These are phyloP conservation scores for Zymoseptoria brevis DNA, from an alignment of 2,329 filamentous ascomycete species.

Conservation along the genomic window DNA sequence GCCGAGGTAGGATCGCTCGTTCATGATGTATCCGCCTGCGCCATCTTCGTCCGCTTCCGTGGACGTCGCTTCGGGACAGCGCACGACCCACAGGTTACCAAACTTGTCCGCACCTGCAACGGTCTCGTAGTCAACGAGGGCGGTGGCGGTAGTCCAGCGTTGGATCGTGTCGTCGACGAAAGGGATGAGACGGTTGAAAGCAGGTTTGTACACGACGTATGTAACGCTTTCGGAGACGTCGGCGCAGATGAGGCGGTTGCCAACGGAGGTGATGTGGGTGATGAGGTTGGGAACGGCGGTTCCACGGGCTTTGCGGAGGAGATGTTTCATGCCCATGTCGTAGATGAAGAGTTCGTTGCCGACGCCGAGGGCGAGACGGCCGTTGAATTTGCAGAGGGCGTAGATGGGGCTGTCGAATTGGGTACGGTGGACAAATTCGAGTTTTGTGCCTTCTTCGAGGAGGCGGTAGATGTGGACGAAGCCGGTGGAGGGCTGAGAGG, in stretches of 20 bases:
- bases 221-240: constrained; percentile 89
- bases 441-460: constrained; percentile 72
- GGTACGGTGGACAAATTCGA: constrained; percentile 96
- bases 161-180: constrained; percentile 87
- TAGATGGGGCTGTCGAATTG: constrained; percentile 82
- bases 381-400: constrained; percentile 89
- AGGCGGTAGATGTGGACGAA: constrained; percentile 92
- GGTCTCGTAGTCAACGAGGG: constrained; percentile 97
- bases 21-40: constrained; percentile 80
- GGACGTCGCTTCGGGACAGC: constrained; percentile 76
- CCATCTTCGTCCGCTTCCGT: constrained; percentile 88
- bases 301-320: constrained; percentile 69
- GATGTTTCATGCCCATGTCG: constrained; percentile 84
- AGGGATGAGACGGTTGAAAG: constrained; percentile 83
- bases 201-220: constrained; percentile 87
- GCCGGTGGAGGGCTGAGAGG: constrained; percentile 39
- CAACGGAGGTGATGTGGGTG: constrained; percentile 79
- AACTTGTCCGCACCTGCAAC: constrained; percentile 95
- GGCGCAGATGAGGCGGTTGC: constrained; percentile 81
- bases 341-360: constrained; percentile 78
- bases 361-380: constrained; percentile 76
- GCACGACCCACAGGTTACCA: constrained; percentile 88
- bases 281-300: constrained; percentile 53
- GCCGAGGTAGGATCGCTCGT: constrained; percentile 82
- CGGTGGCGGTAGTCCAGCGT: constrained; percentile 81